Conservation (phyloP, 2,329 filamentous ascomycete genomes). For the Fusarium duplospermum region DNA sequence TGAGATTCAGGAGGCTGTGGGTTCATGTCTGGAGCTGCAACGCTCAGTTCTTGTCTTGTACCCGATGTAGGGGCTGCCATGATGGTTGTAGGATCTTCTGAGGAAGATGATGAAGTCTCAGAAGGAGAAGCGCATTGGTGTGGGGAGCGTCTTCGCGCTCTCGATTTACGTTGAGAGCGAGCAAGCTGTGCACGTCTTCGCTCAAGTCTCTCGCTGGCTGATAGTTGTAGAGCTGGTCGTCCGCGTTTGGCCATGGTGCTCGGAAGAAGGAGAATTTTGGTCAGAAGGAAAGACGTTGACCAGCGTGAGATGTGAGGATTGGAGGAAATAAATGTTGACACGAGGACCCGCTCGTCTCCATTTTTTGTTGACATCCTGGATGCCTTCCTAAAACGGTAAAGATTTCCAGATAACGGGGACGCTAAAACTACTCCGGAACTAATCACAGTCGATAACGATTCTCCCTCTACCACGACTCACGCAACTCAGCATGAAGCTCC, state of each 20-base stretch:
- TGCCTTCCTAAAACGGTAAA: not conserved
- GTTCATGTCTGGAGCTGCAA: not conserved
- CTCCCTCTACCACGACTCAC: constrained; percentile 29
- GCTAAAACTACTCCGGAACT: not conserved
- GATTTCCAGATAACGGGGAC: not conserved
- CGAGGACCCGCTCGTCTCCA: not conserved
- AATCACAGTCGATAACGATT: constrained; percentile 10
- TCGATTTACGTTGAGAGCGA: not conserved
- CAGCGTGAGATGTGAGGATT: not conserved
- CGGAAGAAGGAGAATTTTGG: not conserved
- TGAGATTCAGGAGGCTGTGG: not conserved
- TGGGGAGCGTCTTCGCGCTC: not conserved
- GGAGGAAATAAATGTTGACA: not conserved
- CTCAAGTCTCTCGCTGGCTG: not conserved
- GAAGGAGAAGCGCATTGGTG: not conserved
- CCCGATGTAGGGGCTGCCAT: fast-evolving
- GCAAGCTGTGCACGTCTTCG: not conserved
- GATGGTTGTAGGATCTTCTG: not conserved
- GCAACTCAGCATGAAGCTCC: constrained; percentile 16
- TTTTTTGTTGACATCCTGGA: not conserved
- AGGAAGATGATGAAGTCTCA: not conserved
- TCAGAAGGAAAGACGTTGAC: not conserved
- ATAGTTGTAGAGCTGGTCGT: not conserved
- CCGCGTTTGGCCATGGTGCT: not conserved
- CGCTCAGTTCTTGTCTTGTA: not conserved